Percentiles rank a stretch among this genome's conserved stretches.
These are phyloP conservation scores for Silybum marianum DNA, from an alignment of 129 eudicot species.

Conservation along the genomic window DNA sequence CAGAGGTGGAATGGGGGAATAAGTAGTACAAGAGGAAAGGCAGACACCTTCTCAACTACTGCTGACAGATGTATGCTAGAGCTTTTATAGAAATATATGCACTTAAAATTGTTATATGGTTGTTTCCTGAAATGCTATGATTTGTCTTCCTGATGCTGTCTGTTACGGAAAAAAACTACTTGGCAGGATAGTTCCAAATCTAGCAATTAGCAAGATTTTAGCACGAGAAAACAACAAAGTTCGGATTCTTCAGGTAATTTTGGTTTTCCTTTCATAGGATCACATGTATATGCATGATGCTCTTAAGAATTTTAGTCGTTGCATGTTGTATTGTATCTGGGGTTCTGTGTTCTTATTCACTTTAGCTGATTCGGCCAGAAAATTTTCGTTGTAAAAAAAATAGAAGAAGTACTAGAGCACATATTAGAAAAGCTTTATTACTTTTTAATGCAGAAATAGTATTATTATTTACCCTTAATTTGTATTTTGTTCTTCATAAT, in stretches of 20 bases:
- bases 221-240: constrained; percentile 94
- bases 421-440: neutral
- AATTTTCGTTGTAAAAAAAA: neutral
- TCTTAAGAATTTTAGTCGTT: constrained; percentile 3
- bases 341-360: neutral
- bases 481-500: neutral
- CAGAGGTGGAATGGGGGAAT: constrained; percentile 7
- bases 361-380: neutral
- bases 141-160: too few species aligned
- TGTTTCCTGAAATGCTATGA: constrained; percentile 2
- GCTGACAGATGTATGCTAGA: constrained; percentile 26
- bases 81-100: constrained; percentile 12
- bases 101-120: constrained; percentile 1
- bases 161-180: too few species aligned
- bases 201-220: constrained; percentile 91
- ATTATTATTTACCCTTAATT: neutral
- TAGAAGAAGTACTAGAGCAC: neutral
- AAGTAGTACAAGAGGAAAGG: constrained; percentile 17
- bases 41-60: neutral
- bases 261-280: constrained; percentile 21
- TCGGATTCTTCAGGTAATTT: constrained; percentile 87
- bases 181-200: constrained; percentile 94
- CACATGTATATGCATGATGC: neutral
- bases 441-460: neutral
- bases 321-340: neutral